phyloP scores from a whole-genome alignment of 345 rosid genomes.

The Trapa incisa region DNA sequence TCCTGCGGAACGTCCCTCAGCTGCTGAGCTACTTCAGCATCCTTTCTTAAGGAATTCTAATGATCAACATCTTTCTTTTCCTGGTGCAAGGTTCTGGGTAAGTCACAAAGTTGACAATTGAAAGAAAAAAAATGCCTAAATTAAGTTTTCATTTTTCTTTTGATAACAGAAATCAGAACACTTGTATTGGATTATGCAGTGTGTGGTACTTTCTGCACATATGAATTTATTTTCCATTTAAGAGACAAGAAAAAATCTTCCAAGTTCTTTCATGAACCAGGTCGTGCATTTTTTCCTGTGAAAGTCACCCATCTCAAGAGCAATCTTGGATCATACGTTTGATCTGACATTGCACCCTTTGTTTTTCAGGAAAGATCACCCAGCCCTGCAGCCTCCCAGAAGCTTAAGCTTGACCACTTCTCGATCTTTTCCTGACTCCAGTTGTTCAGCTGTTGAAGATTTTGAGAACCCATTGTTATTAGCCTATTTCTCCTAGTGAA shows the following conservation, averaged over 20 bases:
- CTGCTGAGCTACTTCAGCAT: conserved; percentile 38
- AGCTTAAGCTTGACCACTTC: conserved; percentile 10
- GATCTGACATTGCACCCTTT: background rate
- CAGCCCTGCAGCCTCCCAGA: conserved; percentile 8
- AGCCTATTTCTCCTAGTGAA: background rate
- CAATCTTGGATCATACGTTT: too few species aligned
- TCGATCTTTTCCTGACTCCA: conserved; percentile 6
- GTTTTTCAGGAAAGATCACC: conserved; percentile 23
- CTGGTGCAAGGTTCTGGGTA: background rate
- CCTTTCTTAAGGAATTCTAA: conserved; percentile 34
- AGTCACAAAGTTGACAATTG: background rate
- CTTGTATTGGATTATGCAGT: too few species aligned
- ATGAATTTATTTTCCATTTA: too few species aligned
- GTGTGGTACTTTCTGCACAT: too few species aligned
- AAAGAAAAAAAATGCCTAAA: background rate
- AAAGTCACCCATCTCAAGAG: too few species aligned
- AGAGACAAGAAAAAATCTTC: too few species aligned
- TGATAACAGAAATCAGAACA: background rate
- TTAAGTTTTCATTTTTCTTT: background rate
- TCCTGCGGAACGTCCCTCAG: conserved; percentile 50
- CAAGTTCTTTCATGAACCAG: too few species aligned
- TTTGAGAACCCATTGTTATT: background rate
- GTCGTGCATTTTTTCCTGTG: background rate
- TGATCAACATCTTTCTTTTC: conserved; percentile 15
- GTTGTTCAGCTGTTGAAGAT: background rate